Percentiles rank a stretch among this genome's conserved stretches.
Conservation (phyloP, 2,329 filamentous ascomycete genomes). For the Stagonosporopsis tanaceti region DNA sequence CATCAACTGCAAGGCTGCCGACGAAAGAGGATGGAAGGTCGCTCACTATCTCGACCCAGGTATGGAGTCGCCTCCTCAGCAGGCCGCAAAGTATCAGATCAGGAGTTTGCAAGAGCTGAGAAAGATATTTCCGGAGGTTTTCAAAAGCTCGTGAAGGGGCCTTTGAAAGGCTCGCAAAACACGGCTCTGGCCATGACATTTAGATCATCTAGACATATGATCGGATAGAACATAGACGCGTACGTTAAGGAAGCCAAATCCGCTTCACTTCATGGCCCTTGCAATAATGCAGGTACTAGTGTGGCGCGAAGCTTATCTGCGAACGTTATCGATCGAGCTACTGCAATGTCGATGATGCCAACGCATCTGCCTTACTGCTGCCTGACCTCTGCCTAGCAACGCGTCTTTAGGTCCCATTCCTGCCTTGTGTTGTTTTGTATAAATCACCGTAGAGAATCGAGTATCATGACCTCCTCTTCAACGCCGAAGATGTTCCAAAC, state of each 20-base stretch:
- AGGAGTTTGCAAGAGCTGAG: constrained; percentile 78
- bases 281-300: background rate
- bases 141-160: constrained; percentile 62
- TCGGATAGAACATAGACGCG: background rate
- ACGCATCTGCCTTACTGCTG: constrained; percentile 14
- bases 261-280: background rate
- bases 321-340: constrained; percentile 14
- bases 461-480: constrained; percentile 28
- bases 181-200: background rate
- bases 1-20: constrained; percentile 79
- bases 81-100: constrained; percentile 78
- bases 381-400: constrained; percentile 12
- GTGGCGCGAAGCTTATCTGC: constrained; percentile 1
- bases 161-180: background rate
- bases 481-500: constrained; percentile 49
- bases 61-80: constrained; percentile 67
- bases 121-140: constrained; percentile 80
- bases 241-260: background rate
- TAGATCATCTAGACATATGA: background rate
- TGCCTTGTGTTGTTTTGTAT: background rate
- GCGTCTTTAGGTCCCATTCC: background rate
- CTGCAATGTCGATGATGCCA: constrained; percentile 16
- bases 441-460: background rate
- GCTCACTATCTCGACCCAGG: constrained; percentile 85
- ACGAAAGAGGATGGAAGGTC: constrained; percentile 83